Evolutionary conservation across 495 filamentous ascomycete genomes (phyloP).

Genomic region (Lasiosphaeria miniovina): DNA sequence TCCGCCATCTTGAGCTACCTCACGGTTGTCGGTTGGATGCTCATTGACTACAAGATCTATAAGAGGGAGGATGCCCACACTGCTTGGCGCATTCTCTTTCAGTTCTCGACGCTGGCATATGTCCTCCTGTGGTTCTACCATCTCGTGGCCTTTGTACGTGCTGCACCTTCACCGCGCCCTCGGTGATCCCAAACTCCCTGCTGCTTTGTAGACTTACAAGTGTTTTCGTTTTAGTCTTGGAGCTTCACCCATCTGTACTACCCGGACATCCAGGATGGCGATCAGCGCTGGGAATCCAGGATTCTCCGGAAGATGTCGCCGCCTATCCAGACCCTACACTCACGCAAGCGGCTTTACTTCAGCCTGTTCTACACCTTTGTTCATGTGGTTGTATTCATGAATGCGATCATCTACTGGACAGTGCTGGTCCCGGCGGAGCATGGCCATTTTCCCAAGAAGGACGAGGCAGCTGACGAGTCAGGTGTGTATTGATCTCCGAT

Average conservation of each 20-base stretch:
- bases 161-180: not conserved
- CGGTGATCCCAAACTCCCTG: too few relatives aligned
- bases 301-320: conserved; percentile 38
- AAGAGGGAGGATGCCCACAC: conserved; percentile 26
- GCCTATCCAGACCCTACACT: conserved; percentile 29
- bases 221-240: conserved; percentile 31
- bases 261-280: conserved; percentile 34
- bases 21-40: conserved; percentile 34
- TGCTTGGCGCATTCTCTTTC: conserved; percentile 42
- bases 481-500: not conserved
- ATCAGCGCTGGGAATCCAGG: conserved; percentile 21
- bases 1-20: conserved; percentile 44
- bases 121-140: conserved; percentile 44
- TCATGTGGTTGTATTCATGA: conserved; percentile 44
- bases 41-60: conserved; percentile 39
- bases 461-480: conserved; percentile 2
- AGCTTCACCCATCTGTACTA: conserved; percentile 48
- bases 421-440: conserved; percentile 38
- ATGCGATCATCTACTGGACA: conserved; percentile 47
- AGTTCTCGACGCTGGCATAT: conserved; percentile 46
- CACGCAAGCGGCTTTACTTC: conserved; percentile 41
- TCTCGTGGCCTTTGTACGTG: conserved; percentile 39
- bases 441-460: conserved; percentile 24
- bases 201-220: not conserved
- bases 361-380: conserved; percentile 49